A percentile compares a stretch with the other conserved stretches of the same genome.
These are phyloP conservation scores for Gossypioides kirkii DNA, from an alignment of 345 rosid genomes.

Conservation along the genomic window DNA sequence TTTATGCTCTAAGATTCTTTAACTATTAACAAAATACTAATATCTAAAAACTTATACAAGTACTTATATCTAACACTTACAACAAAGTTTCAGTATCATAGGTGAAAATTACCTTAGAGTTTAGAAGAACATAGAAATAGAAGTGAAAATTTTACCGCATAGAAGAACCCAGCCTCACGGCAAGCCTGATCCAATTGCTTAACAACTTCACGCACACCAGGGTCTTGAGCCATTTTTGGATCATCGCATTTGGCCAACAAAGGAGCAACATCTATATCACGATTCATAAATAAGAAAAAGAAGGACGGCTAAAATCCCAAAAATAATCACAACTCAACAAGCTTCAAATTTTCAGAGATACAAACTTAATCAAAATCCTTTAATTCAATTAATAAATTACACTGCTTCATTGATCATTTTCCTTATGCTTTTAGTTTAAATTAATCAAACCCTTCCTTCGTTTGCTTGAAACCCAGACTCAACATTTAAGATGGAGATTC, in stretches of 20 bases:
- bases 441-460: not conserved
- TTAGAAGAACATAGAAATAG: not conserved
- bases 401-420: not conserved
- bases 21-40: not conserved
- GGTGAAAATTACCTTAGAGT: not conserved
- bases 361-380: not conserved
- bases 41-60: not conserved
- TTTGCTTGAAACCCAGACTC: not conserved
- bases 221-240: conserved; percentile 52
- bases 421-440: not conserved
- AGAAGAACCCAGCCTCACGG: conserved; percentile 81
- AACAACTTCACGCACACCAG: conserved; percentile 51
- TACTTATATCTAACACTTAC: not conserved
- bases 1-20: not conserved
- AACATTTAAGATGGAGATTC: not conserved
- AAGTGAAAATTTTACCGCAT: conserved; percentile 49
- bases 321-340: not conserved
- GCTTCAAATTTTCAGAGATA: not conserved
- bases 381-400: not conserved
- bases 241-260: conserved; percentile 56
- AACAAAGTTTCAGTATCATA: not conserved
- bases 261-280: conserved; percentile 52
- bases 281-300: not conserved
- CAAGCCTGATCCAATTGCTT: conserved; percentile 69
- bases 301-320: not conserved